These are phyloP conservation scores for Botrytis aclada DNA, from an alignment of 2,329 filamentous ascomycete genomes.

Conservation along the genomic window DNA sequence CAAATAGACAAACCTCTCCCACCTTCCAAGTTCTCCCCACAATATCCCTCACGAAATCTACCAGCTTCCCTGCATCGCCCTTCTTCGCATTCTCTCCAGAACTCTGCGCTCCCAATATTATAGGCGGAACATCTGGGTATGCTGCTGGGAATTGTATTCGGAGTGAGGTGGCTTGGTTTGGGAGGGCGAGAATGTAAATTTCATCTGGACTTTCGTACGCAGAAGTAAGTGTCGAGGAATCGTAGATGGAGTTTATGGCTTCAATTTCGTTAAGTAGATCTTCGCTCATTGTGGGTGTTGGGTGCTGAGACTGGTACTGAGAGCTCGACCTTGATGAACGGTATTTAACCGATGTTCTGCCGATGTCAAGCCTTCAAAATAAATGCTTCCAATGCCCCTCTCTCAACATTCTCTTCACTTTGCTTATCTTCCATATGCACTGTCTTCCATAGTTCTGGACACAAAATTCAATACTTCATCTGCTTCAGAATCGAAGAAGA, in stretches of 20 bases:
- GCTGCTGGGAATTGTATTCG: conserved; percentile 64
- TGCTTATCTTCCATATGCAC: background rate
- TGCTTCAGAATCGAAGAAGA: background rate
- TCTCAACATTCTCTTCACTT: background rate
- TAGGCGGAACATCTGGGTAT: conserved; percentile 74
- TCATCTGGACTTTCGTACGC: conserved; percentile 40
- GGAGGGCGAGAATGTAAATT: conserved; percentile 64
- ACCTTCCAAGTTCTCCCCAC: conserved; percentile 66
- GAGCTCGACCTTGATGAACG: background rate
- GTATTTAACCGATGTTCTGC: background rate
- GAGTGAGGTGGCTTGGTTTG: conserved; percentile 54
- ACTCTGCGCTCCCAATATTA: conserved; percentile 74
- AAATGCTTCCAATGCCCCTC: background rate
- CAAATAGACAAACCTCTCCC: conserved; percentile 82
- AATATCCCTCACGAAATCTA: conserved; percentile 66
- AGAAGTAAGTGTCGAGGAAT: conserved; percentile 55
- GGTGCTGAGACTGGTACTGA: background rate
- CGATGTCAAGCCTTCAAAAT: background rate
- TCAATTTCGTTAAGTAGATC: conserved; percentile 68
- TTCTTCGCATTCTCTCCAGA: conserved; percentile 64
- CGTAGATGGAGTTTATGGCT: conserved; percentile 83
- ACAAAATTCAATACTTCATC: background rate
- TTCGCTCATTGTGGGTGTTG: conserved; percentile 33
- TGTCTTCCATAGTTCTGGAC: background rate
- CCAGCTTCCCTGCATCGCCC: conserved; percentile 68